Evolutionary conservation across 805 yeast genomes (phyloP).

Genomic region (Saturnispora zaruensis): DNA sequence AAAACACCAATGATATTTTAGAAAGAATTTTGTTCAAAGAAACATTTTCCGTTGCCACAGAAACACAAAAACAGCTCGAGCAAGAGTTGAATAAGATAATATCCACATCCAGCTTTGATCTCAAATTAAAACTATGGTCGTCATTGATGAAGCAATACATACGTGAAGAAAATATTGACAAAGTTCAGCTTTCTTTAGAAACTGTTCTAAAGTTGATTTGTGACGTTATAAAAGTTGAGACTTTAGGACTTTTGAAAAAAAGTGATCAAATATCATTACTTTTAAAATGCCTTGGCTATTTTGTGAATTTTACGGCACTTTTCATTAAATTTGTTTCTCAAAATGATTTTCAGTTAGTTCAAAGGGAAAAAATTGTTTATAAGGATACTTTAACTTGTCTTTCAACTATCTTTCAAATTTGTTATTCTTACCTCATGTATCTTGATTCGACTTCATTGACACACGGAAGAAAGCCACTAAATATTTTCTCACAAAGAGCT

Average conservation of each 20-base stretch:
- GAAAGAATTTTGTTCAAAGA: slow-evolving; percentile 18
- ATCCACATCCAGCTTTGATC: slow-evolving; percentile 50
- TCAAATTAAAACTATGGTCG: slow-evolving; percentile 69
- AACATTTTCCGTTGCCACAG: slow-evolving; percentile 20
- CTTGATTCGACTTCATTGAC: slow-evolving; percentile 42
- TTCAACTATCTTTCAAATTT: slow-evolving; percentile 31
- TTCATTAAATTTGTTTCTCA: slow-evolving; percentile 24
- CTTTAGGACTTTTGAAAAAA: slow-evolving; percentile 19
- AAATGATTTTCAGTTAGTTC: slow-evolving; percentile 29
- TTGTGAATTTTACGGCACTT: slow-evolving; percentile 41
- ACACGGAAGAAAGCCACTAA: slow-evolving; percentile 33
- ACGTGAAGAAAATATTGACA: slow-evolving; percentile 23
- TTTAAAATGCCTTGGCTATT: slow-evolving; percentile 43
- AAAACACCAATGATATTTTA: slow-evolving; percentile 21
- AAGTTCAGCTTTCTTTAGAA: slow-evolving; percentile 43
- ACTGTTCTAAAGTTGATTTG: slow-evolving; percentile 40
- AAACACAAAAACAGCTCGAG: slow-evolving; percentile 29
- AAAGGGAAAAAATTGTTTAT: neutral
- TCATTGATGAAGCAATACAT: slow-evolving; percentile 52
- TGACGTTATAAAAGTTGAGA: slow-evolving; percentile 26
- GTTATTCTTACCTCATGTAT: slow-evolving; percentile 42
- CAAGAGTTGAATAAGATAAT: slow-evolving; percentile 55
- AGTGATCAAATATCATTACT: slow-evolving; percentile 35
- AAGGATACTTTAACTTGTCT: slow-evolving; percentile 18
- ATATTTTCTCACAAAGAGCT: slow-evolving; percentile 34